Conservation (phyloP, 176 grass and related monocot genomes). For the Avena sativa region DNA sequence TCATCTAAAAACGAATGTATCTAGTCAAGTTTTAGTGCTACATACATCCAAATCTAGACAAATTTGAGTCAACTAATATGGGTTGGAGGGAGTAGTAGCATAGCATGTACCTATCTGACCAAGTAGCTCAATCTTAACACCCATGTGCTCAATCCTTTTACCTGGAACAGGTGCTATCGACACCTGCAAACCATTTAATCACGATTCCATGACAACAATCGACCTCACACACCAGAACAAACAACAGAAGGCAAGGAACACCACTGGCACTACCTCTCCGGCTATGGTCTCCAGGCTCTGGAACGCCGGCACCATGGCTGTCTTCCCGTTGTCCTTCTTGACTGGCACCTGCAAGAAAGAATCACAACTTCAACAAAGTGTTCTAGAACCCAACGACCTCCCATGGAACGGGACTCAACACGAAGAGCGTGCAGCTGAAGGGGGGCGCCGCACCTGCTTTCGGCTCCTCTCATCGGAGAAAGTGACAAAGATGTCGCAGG, state of each 20-base stretch:
- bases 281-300: conserved; percentile 85
- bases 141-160: conserved; percentile 86
- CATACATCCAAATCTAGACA: no score
- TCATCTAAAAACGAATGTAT: no score
- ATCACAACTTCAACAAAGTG: not conserved
- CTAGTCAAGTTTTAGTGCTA: no score
- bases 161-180: conserved; percentile 79
- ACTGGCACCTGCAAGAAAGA: conserved; percentile 55
- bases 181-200: conserved; percentile 59
- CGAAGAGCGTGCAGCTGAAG: not conserved
- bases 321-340: conserved; percentile 92
- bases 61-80: no score
- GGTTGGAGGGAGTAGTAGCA: not conserved
- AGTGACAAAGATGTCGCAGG: conserved; percentile 80
- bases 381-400: not conserved
- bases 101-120: conserved; percentile 78
- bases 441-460: conserved; percentile 65
- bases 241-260: conserved; percentile 10
- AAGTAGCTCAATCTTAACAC: conserved; percentile 88
- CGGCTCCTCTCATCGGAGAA: conserved; percentile 79
- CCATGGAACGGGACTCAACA: no score
- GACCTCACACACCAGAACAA: conserved; percentile 2
- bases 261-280: conserved; percentile 64
- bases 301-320: conserved; percentile 75
- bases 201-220: conserved; percentile 10